A percentile compares a stretch with the other conserved stretches of the same genome.
phyloP scores from a whole-genome alignment of 1,284 basidiomycete genomes.

The Papiliotrema fonsecae region DNA sequence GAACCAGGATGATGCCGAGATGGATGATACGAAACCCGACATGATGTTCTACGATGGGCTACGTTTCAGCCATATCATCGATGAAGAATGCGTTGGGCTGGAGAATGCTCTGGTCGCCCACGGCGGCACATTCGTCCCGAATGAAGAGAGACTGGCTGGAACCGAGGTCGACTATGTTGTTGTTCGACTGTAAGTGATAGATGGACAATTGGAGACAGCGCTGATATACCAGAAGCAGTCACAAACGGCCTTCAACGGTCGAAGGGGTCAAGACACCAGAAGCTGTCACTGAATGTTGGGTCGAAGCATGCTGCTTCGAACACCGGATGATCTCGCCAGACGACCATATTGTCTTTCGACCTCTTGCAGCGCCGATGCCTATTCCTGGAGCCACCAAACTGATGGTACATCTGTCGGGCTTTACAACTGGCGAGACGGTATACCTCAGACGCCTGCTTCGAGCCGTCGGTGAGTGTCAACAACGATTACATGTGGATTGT shows the following conservation, averaged over 20 bases:
- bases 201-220: not conserved
- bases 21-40: conserved; percentile 1
- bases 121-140: conserved; percentile 30
- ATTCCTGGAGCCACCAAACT: conserved; percentile 24
- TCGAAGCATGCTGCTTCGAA: conserved; percentile 42
- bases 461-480: conserved; percentile 28
- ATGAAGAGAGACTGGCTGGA: conserved; percentile 27
- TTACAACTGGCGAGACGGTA: conserved; percentile 26
- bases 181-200: conserved; percentile 36
- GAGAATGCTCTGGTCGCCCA: conserved; percentile 31
- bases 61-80: conserved; percentile 36
- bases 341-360: conserved; percentile 37
- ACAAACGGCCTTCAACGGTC: conserved; percentile 3
- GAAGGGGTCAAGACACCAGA: conserved; percentile 6
- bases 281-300: conserved; percentile 46
- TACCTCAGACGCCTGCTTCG: conserved; percentile 34
- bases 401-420: conserved; percentile 39
- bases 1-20: not conserved
- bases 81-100: conserved; percentile 28
- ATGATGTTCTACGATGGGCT: conserved; percentile 31
- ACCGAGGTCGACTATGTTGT: conserved; percentile 40
- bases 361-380: conserved; percentile 30
- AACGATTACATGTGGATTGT: not conserved
- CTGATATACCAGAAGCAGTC: conserved; percentile 4
- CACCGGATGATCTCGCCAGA: conserved; percentile 29